Conservation (phyloP, 129 eudicot genomes). For the Solidago caesia region DNA sequence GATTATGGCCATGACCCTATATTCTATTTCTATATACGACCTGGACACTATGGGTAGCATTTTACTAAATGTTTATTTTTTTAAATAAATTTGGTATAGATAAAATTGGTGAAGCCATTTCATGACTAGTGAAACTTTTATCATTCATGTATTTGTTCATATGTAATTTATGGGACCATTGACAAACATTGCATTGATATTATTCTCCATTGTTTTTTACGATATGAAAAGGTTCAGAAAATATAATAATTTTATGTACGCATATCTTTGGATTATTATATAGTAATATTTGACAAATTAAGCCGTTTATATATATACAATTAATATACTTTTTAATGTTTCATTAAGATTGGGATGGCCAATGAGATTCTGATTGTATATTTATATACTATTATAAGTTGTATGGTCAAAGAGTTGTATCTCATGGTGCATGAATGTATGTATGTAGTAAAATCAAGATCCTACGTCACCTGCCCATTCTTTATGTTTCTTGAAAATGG, state of each 20-base stretch:
- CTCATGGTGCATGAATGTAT: slow-evolving; percentile 21
- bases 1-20: too few species aligned
- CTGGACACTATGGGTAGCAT: too few species aligned
- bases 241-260: not conserved
- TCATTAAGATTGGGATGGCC: not conserved
- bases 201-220: not conserved
- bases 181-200: not conserved
- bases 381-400: not conserved
- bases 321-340: not conserved
- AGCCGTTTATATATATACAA: not conserved
- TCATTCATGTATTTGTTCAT: not conserved
- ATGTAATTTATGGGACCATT: not conserved
- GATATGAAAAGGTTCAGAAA: not conserved
- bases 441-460: slow-evolving; percentile 16
- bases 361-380: not conserved
- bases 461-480: slow-evolving; percentile 28
- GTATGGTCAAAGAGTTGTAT: slow-evolving; percentile 13
- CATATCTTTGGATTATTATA: not conserved
- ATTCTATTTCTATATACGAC: too few species aligned
- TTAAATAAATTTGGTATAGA: too few species aligned
- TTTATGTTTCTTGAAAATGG: slow-evolving; percentile 31
- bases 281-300: not conserved
- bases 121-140: too few species aligned
- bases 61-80: too few species aligned
- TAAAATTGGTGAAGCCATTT: too few species aligned